phyloP scores from a whole-genome alignment of 768 basidiomycete species.

The Lenzites betulinus region DNA sequence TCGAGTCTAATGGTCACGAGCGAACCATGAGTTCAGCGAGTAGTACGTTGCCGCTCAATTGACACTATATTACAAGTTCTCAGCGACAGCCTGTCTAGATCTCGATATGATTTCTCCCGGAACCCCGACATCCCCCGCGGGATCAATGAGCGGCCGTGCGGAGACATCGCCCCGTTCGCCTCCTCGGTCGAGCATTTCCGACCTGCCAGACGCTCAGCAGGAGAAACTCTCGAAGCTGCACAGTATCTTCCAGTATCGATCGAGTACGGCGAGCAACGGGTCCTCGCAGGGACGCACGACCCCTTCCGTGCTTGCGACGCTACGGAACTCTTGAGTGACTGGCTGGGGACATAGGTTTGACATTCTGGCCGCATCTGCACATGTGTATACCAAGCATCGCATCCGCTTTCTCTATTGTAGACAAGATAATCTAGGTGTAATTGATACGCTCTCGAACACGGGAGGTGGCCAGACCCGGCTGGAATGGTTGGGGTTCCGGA shows the following conservation, averaged over 20 bases:
- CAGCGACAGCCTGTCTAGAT: not conserved
- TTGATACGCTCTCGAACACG: slow-evolving; percentile 3
- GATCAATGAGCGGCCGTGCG: slow-evolving; percentile 16
- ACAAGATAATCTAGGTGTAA: slow-evolving; percentile 21
- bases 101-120: slow-evolving; percentile 16
- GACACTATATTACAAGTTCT: not conserved
- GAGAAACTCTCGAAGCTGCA: slow-evolving; percentile 76
- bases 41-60: slow-evolving; percentile 18
- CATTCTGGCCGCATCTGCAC: slow-evolving; percentile 17
- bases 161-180: slow-evolving; percentile 34
- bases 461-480: slow-evolving; percentile 3
- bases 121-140: slow-evolving; percentile 24
- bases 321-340: slow-evolving; percentile 9
- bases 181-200: slow-evolving; percentile 33
- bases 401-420: slow-evolving; percentile 15
- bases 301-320: slow-evolving; percentile 12
- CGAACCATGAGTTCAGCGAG: slow-evolving; percentile 32
- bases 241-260: slow-evolving; percentile 81
- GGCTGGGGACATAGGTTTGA: slow-evolving; percentile 7
- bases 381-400: slow-evolving; percentile 24
- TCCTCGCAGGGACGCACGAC: slow-evolving; percentile 37
- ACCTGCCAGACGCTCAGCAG: slow-evolving; percentile 40
- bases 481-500: slow-evolving; percentile 1
- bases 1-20: slow-evolving; percentile 57
- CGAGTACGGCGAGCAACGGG: slow-evolving; percentile 56